Evolutionary conservation across 2,329 filamentous ascomycete genomes (phyloP).

Genomic region (Xylariaceae sp.): DNA sequence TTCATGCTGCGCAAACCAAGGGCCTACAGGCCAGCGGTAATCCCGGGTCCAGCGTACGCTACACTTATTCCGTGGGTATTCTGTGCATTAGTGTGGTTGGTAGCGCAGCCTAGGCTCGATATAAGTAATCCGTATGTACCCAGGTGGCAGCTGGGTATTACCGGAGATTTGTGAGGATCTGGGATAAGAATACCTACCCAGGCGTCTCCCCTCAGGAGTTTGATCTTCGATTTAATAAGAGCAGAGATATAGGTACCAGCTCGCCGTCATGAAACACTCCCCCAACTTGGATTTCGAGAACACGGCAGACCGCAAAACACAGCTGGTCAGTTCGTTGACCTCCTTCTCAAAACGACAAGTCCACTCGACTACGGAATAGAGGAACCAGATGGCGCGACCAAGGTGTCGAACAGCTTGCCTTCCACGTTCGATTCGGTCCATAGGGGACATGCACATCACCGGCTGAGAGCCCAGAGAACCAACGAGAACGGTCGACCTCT

Average conservation of each 20-base stretch:
- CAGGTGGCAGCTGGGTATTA: too few relatives aligned
- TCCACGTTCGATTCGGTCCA: not conserved
- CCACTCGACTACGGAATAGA: too few relatives aligned
- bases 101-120: not conserved
- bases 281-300: too few relatives aligned
- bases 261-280: too few relatives aligned
- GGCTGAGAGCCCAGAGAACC: not conserved
- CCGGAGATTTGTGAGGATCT: too few relatives aligned
- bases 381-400: not conserved
- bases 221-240: too few relatives aligned
- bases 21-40: not conserved
- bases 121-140: not conserved
- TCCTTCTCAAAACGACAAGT: too few relatives aligned
- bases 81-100: not conserved
- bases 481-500: not conserved
- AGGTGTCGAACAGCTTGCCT: not conserved
- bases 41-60: not conserved
- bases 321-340: too few relatives aligned
- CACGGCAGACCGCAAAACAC: too few relatives aligned
- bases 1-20: not conserved
- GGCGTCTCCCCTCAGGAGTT: too few relatives aligned
- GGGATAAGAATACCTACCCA: too few relatives aligned
- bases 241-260: too few relatives aligned
- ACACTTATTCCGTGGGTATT: not conserved
- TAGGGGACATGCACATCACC: not conserved